phyloP scores from a whole-genome alignment of 495 filamentous ascomycete species.

The Aspergillus ostianus region DNA sequence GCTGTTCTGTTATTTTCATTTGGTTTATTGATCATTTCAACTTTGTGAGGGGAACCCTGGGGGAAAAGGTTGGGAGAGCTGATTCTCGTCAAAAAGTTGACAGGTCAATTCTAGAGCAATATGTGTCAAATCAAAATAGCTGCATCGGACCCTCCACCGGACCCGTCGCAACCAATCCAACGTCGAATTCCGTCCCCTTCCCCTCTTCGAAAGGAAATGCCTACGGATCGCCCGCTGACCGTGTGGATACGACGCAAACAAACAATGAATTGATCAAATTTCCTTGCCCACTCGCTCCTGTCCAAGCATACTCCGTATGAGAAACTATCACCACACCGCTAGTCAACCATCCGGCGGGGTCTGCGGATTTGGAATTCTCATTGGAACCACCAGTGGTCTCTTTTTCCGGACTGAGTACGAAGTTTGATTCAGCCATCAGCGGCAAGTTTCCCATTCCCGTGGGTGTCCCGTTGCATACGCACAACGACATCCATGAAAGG shows the following conservation, averaged over 20 bases:
- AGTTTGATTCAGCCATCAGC: not conserved
- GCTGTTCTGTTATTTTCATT: not conserved
- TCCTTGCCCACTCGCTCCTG: conserved; percentile 11
- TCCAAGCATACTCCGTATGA: not conserved
- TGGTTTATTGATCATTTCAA: not conserved
- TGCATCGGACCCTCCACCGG: not conserved
- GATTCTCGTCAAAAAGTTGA: not conserved
- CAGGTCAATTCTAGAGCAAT: not conserved
- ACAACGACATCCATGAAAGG: not conserved
- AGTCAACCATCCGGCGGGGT: not conserved
- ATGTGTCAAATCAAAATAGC: conserved; percentile 8
- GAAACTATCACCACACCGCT: not conserved
- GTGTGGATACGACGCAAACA: not conserved
- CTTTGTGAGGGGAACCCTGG: not conserved
- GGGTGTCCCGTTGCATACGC: not conserved
- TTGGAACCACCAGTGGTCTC: not conserved
- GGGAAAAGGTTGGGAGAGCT: not conserved
- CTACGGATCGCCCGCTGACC: not conserved
- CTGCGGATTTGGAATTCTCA: not conserved
- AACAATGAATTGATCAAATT: conserved; percentile 1
- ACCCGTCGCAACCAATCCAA: not conserved
- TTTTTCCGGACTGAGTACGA: not conserved
- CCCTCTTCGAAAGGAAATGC: not conserved
- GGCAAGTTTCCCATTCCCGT: not conserved
- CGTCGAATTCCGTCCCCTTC: not conserved